Percentiles rank a stretch among this genome's conserved stretches.
Conservation (phyloP, 495 filamentous ascomycete genomes). For the Penicillium longicatenatum region DNA sequence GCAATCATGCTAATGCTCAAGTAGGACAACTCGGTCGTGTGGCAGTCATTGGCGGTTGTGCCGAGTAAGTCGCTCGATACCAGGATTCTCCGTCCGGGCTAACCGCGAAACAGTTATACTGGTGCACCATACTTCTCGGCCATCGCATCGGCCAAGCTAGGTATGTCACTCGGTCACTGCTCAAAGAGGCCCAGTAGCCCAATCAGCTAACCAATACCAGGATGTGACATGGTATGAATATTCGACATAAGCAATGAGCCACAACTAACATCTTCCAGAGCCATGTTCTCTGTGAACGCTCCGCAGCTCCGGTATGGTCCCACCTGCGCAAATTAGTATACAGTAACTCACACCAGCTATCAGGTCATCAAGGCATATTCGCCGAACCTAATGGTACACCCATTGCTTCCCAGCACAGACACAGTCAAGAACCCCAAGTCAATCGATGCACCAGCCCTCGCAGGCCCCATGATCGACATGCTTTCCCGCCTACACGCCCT, state of each 20-base stretch:
- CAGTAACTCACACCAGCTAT: neutral
- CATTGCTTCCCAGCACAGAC: slow-evolving; percentile 76
- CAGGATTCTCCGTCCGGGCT: slow-evolving; percentile 7
- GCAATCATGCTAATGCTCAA: slow-evolving; percentile 6
- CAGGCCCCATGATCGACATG: slow-evolving; percentile 74
- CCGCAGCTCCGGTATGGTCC: slow-evolving; percentile 61
- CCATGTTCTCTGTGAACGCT: slow-evolving; percentile 94
- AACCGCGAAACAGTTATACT: slow-evolving; percentile 65
- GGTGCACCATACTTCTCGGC: slow-evolving; percentile 98
- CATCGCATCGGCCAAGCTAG: slow-evolving; percentile 87
- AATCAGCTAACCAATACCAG: slow-evolving; percentile 31
- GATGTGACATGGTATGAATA: slow-evolving; percentile 72
- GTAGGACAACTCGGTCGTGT: slow-evolving; percentile 89
- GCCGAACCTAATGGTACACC: slow-evolving; percentile 98
- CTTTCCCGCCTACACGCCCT: slow-evolving; percentile 86
- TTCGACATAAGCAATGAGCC: neutral
- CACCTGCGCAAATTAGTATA: neutral
- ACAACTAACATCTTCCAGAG: slow-evolving; percentile 55
- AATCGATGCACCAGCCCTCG: slow-evolving; percentile 58
- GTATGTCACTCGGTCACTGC: slow-evolving; percentile 29
- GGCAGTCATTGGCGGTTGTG: slow-evolving; percentile 91
- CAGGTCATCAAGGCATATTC: slow-evolving; percentile 95
- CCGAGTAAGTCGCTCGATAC: slow-evolving; percentile 57
- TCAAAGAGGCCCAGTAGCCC: neutral
- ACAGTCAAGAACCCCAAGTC: slow-evolving; percentile 45